Percentiles rank a stretch among this genome's conserved stretches.
phyloP scores from a whole-genome alignment of 352 stramenopile genomes.

The Pythium sukuiense region DNA sequence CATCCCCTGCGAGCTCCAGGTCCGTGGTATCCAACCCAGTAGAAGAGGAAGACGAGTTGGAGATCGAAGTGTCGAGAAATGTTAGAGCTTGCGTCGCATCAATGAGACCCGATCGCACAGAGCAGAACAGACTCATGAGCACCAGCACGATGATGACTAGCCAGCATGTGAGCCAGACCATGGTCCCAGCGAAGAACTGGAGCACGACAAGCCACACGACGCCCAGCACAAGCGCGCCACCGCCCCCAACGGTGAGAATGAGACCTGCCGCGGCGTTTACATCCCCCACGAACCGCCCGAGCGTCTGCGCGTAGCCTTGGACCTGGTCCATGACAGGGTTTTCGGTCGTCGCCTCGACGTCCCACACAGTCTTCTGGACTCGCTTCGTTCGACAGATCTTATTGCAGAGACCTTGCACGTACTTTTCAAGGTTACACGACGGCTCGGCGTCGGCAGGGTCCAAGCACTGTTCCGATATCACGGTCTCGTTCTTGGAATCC shows the following conservation, averaged over 20 bases:
- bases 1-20: slow-evolving; percentile 31
- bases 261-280: slow-evolving; percentile 61
- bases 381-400: slow-evolving; percentile 65
- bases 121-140: slow-evolving; percentile 77
- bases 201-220: slow-evolving; percentile 74
- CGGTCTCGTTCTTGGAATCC: slow-evolving; percentile 61
- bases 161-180: slow-evolving; percentile 82
- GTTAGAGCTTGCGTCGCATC: slow-evolving; percentile 36
- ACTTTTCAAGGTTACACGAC: slow-evolving; percentile 43
- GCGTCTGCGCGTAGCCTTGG: slow-evolving; percentile 53
- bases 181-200: slow-evolving; percentile 72
- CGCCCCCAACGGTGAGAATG: slow-evolving; percentile 55
- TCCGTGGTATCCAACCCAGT: slow-evolving; percentile 29
- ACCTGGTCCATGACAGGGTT: slow-evolving; percentile 77
- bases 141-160: slow-evolving; percentile 62
- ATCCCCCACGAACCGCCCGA: slow-evolving; percentile 74
- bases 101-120: slow-evolving; percentile 66
- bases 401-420: slow-evolving; percentile 34
- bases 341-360: slow-evolving; percentile 48
- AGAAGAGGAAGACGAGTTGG: slow-evolving; percentile 16
- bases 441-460: slow-evolving; percentile 59
- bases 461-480: slow-evolving; percentile 57
- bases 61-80: slow-evolving; percentile 43
- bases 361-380: slow-evolving; percentile 63
- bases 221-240: slow-evolving; percentile 52